Percentiles rank a stretch among this genome's conserved stretches.
These are phyloP conservation scores for Stagonosporopsis tanaceti DNA, from an alignment of 2,329 filamentous ascomycete species.

Conservation along the genomic window DNA sequence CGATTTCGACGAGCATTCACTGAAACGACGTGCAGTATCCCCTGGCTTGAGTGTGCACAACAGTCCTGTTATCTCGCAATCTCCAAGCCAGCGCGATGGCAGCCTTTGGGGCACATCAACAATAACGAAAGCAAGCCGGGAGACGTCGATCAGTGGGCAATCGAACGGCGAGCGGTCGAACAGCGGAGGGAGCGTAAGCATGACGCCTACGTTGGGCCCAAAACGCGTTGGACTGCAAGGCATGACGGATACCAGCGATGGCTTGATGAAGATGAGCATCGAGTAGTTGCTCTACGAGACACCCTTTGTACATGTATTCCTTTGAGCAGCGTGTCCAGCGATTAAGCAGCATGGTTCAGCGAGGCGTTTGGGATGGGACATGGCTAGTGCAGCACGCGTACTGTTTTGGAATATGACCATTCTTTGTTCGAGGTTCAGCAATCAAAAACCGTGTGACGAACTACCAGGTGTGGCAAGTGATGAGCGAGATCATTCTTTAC, in stretches of 20 bases:
- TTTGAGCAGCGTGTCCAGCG: slow-evolving; percentile 1
- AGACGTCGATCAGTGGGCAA: slow-evolving; percentile 61
- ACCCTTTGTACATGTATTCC: slow-evolving; percentile 8
- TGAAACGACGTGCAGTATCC: slow-evolving; percentile 91
- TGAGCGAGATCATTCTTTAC: slow-evolving; percentile 1
- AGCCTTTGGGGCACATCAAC: slow-evolving; percentile 77
- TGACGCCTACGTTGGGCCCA: slow-evolving; percentile 53
- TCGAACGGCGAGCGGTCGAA: slow-evolving; percentile 59
- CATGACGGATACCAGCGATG: slow-evolving; percentile 95
- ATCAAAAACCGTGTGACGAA: background rate
- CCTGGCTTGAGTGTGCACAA: slow-evolving; percentile 91
- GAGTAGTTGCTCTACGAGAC: slow-evolving; percentile 61
- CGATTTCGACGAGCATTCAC: slow-evolving; percentile 84
- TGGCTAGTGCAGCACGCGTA: background rate
- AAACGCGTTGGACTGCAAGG: slow-evolving; percentile 72
- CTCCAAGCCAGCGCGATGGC: slow-evolving; percentile 76
- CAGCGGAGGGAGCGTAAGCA: slow-evolving; percentile 58
- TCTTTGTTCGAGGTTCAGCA: background rate
- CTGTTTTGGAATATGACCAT: slow-evolving; percentile 4
- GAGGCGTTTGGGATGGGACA: slow-evolving; percentile 34
- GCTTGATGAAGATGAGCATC: slow-evolving; percentile 96
- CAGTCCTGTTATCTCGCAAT: slow-evolving; percentile 82
- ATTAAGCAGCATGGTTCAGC: slow-evolving; percentile 25
- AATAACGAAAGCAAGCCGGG: slow-evolving; percentile 62
- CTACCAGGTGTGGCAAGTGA: background rate